Evolutionary conservation across 2,329 filamentous ascomycete species (phyloP), one percentile per base, ranked within the genome.

Genomic region (Aureobasidium sp.): DNA sequence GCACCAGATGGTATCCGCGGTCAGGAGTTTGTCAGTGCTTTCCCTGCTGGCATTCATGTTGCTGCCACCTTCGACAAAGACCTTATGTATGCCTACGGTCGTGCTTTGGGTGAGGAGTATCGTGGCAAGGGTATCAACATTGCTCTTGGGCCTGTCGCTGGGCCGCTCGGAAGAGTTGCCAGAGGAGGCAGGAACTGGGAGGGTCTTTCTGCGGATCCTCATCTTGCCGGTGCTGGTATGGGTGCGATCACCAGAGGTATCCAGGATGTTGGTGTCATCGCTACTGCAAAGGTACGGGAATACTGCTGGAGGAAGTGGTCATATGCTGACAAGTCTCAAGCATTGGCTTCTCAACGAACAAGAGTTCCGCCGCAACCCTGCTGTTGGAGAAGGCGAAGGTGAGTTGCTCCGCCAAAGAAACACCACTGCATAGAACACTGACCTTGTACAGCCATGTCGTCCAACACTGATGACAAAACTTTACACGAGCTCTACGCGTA

Each of bases 131-230:
- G 70, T 4, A 66, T 68, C 35, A 66, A 70, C 43, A 59, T 70
- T 11, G 60, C 60, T 29, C 53, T 63, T n/a, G 61, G 60, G 2
- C 64, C 65, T 5, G 65, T 67, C 11, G 86, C 90, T 37, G 88
- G 88, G 0, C 82, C 89, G 1, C 69, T 91, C 1, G 88, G 88
- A 2, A 79, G 87, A 10, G 88, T 89, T 67, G 86, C 86, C 0
- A 78, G 84, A 54, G 88, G 86, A 15, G 88, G 88, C 17, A 81
- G 88, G 40, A 88, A 84, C 66, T 91, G 87, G 88, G 88, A 91
- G 69, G 83, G 84, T 0, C 90, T 91, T 67, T 87, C 87, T 1
- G 73, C 81, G 1, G 88, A 92, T 68, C 88, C 88, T 0, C 82
- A 83, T 2, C 77, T 91, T 29, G 81, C 84, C 66, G 82, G 75